These are phyloP conservation scores for Cochlearia excelsa DNA, from an alignment of 345 rosid genomes.

Conservation along the genomic window DNA sequence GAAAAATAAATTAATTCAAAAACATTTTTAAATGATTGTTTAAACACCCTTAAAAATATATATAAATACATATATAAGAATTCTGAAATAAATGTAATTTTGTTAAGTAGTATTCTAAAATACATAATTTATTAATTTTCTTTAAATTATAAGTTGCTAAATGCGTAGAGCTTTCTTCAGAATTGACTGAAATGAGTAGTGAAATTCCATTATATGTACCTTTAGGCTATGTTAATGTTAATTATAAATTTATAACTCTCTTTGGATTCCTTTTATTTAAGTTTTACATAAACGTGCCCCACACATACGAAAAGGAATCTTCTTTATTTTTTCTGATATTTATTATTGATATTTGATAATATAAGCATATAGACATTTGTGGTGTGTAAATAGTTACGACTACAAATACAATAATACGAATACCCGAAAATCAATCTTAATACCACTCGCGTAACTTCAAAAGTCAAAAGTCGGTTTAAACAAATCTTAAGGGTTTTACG, in stretches of 20 bases:
- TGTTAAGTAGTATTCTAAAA: no score
- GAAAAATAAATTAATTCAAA: no score
- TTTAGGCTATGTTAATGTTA: constrained; percentile 24
- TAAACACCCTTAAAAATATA: no score
- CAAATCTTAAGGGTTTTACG: background rate
- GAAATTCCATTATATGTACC: constrained; percentile 3
- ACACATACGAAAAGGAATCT: constrained; percentile 16
- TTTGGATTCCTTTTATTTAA: constrained; percentile 20
- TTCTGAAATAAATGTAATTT: no score
- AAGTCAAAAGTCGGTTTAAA: no score
- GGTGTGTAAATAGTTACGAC: constrained; percentile 1
- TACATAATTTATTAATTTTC: background rate
- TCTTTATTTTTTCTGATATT: background rate
- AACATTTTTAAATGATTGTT: no score
- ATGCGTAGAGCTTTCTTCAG: background rate
- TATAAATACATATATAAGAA: no score
- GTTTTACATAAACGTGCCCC: constrained; percentile 22
- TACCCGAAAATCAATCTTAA: constrained; percentile 12
- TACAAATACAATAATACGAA: constrained; percentile 1
- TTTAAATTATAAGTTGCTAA: background rate
- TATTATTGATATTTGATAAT: background rate
- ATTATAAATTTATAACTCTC: background rate
- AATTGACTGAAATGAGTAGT: constrained; percentile 3
- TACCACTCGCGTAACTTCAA: background rate
- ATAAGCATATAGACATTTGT: no score